These are phyloP conservation scores for Chamaenerion angustifolium DNA, from an alignment of 345 rosid species.

Conservation along the genomic window DNA sequence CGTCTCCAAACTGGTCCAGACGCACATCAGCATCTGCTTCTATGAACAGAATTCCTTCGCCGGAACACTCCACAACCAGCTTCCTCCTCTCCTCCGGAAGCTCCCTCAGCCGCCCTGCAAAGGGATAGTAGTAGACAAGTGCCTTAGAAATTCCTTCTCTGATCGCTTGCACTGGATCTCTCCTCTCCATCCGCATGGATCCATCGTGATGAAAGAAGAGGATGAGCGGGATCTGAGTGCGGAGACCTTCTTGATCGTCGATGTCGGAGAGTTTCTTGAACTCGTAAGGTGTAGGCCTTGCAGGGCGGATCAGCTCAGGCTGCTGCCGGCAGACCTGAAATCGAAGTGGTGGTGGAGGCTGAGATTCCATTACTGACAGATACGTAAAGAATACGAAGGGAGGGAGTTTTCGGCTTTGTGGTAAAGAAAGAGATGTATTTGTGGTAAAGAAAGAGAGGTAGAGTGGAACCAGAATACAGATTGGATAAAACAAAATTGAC, in stretches of 20 bases:
- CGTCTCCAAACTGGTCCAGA: slow-evolving; percentile 26
- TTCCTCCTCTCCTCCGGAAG: slow-evolving; percentile 16
- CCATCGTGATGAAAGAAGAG: slow-evolving; percentile 16
- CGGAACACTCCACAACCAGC: slow-evolving; percentile 42
- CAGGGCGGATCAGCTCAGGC: slow-evolving; percentile 31
- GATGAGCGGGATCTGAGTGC: slow-evolving; percentile 22
- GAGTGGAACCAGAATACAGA: too few species aligned
- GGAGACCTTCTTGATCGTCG: slow-evolving; percentile 37
- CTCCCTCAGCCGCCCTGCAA: slow-evolving; percentile 44
- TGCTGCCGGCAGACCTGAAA: slow-evolving; percentile 19
- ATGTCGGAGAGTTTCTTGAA: slow-evolving; percentile 36
- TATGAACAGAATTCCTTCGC: slow-evolving; percentile 30
- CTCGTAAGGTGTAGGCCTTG: slow-evolving; percentile 30
- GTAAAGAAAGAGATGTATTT: too few species aligned
- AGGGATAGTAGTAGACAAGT: slow-evolving; percentile 33
- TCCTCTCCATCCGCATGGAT: slow-evolving; percentile 10
- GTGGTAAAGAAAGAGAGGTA: too few species aligned
- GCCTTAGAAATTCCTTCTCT: slow-evolving; percentile 21
- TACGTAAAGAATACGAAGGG: too few species aligned
- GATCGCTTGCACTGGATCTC: slow-evolving; percentile 26
- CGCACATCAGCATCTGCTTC: slow-evolving; percentile 44
- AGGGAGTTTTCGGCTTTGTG: too few species aligned
- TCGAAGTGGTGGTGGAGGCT: too few species aligned
- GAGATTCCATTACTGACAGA: too few species aligned
- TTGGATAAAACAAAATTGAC: too few species aligned